Base-by-base conservation (phyloP, 192 early-diverging fungal genomes). In the Coemansia sp. region DNA sequence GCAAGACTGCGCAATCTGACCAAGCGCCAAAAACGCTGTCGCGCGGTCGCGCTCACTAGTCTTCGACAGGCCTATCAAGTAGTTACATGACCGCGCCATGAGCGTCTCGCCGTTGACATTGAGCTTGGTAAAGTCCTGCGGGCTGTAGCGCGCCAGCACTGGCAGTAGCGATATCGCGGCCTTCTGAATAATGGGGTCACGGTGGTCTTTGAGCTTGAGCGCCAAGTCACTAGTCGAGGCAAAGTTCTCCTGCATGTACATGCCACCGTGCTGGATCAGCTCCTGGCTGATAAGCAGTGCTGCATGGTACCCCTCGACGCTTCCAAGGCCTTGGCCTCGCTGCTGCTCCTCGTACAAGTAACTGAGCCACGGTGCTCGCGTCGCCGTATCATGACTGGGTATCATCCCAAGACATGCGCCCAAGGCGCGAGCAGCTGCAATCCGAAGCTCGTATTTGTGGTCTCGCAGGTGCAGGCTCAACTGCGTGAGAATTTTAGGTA, bases 391-490 rank as follows among this genome's bases (percentile, higher is more conserved):
- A 15, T 95, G 91, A n/a, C 90, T 84, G 18, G 93, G 85, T 9
- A 95, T 84, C 16, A 97, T 89, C 9, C 87, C 84, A 16, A 97
- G 80, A 33, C 93, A 93, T 3, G 90, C 91, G 24, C 87, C 89
- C 22, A 97, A 73, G 43, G 91, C 89, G 33, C 94, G 92, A 6
- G 93, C 92, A 0, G 93, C 94, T 18, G 90, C 89, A 62, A 93
- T 87, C 9, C 97, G 89, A 52, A 97, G 92, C 16, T 87, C 85
- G 60, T 89, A 83, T 70, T 90, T 91, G 18, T 87, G 83, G 81
- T 96, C 95, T 34, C 93, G 74, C 60, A 97, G 85, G 3, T 88
- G 91, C 2, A 92, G 83, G 90, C 92, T 96, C n/a, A 97, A 86
- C 20, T 89, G 68, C 22, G 95, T 94, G n/a, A 98, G 74, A 40